Percentiles rank a stretch among this genome's conserved stretches.
Conservation (phyloP, 352 stramenopile genomes). For the Globisporangium cylindrosporum region DNA sequence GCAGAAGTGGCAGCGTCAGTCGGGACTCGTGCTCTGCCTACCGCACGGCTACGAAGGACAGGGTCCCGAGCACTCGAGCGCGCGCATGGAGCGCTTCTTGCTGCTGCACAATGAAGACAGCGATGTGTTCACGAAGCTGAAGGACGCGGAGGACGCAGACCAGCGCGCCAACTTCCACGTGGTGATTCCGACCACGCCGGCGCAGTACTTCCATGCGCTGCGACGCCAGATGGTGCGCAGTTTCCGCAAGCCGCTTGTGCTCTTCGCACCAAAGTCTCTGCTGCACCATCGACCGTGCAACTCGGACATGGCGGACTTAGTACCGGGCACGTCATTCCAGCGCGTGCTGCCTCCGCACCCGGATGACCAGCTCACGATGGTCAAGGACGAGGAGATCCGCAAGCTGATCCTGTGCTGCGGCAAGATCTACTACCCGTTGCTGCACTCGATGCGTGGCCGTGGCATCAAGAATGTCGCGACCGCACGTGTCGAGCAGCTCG, state of each 20-base stretch:
- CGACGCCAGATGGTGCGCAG: conserved; percentile 73
- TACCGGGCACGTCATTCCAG: conserved; percentile 51
- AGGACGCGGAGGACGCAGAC: conserved; percentile 38
- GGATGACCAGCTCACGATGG: conserved; percentile 65
- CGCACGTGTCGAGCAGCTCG: conserved; percentile 80
- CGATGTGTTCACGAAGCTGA: conserved; percentile 50
- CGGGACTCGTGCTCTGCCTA: conserved; percentile 71
- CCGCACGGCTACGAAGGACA: conserved; percentile 87
- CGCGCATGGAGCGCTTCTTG: conserved; percentile 82
- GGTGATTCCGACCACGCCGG: conserved; percentile 81
- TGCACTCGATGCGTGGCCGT: conserved; percentile 56
- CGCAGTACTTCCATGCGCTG: conserved; percentile 97
- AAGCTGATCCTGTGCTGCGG: conserved; percentile 80
- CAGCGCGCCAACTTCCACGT: conserved; percentile 74
- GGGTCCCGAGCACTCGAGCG: conserved; percentile 82
- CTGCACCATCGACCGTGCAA: conserved; percentile 80
- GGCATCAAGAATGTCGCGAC: conserved; percentile 65
- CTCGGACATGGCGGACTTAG: conserved; percentile 71
- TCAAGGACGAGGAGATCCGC: conserved; percentile 62
- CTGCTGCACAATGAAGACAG: conserved; percentile 77
- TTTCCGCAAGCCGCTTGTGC: conserved; percentile 78
- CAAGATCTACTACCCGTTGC: conserved; percentile 83
- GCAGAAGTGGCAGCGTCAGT: conserved; percentile 91
- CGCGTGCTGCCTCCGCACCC: conserved; percentile 72
- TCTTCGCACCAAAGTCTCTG: conserved; percentile 83